Conservation (phyloP, 257 asterid genomes). For the Capsicum chinense region DNA sequence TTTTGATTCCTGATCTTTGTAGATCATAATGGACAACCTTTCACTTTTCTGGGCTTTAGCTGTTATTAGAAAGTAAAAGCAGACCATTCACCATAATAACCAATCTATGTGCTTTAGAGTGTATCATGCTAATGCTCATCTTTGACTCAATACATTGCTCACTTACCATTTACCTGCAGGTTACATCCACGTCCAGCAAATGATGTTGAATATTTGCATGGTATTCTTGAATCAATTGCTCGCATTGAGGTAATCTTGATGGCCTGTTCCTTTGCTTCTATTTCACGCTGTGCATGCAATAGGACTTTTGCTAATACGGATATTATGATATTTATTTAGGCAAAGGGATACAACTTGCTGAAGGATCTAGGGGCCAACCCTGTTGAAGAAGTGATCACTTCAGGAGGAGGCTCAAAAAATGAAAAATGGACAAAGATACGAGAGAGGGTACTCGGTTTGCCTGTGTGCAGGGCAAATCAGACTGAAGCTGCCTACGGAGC, state of each 20-base stretch:
- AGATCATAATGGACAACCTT: background rate
- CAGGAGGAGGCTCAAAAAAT: constrained; percentile 90
- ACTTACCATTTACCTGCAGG: constrained; percentile 48
- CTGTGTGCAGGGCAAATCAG: constrained; percentile 69
- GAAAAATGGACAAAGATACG: constrained; percentile 80
- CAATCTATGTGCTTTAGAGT: background rate
- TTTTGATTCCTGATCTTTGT: background rate
- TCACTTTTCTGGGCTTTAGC: background rate
- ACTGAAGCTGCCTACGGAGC: constrained; percentile 98
- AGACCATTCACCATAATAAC: background rate
- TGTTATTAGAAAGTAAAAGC: background rate
- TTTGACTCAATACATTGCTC: background rate
- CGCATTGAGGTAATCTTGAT: constrained; percentile 71
- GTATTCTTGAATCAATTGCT: constrained; percentile 90
- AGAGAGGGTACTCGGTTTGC: constrained; percentile 79
- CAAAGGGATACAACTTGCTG: constrained; percentile 75
- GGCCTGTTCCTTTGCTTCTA: background rate
- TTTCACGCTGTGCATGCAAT: background rate
- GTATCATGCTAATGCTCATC: background rate
- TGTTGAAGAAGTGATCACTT: constrained; percentile 82
- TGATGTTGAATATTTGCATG: constrained; percentile 80
- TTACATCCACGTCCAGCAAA: constrained; percentile 82
- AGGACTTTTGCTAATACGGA: background rate
- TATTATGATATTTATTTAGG: constrained; percentile 42
- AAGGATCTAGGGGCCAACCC: constrained; percentile 89